Evolutionary conservation across 805 yeast species (phyloP).

Genomic region (Debaryomyces hansenii): DNA sequence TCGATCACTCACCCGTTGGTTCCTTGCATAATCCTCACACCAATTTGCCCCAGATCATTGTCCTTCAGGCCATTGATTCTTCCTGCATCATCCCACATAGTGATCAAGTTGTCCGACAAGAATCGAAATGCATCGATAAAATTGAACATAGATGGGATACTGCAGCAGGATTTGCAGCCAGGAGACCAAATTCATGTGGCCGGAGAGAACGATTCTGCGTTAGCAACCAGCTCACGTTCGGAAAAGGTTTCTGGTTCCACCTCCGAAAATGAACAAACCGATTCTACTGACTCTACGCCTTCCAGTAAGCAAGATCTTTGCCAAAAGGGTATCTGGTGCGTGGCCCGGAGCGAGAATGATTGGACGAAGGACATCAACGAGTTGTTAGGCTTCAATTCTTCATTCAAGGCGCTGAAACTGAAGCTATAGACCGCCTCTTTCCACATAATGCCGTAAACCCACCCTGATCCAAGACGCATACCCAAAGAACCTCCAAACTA

Average conservation of each 20-base stretch:
- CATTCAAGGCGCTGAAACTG: constrained; percentile 49
- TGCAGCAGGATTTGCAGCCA: constrained; percentile 61
- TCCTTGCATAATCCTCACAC: constrained; percentile 78
- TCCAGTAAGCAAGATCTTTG: not conserved
- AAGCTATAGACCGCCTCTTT: not conserved
- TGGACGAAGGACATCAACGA: constrained; percentile 93
- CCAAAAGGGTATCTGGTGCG: constrained; percentile 77
- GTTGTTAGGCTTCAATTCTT: constrained; percentile 82
- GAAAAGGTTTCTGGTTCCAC: not conserved
- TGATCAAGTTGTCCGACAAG: constrained; percentile 56
- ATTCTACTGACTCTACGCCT: not conserved
- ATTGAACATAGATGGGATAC: constrained; percentile 81
- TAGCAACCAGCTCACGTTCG: constrained; percentile 6
- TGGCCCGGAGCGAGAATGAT: constrained; percentile 78
- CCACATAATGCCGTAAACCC: not conserved
- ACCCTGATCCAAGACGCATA: not conserved
- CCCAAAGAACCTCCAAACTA: not conserved
- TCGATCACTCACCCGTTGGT: constrained; percentile 89
- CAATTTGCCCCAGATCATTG: constrained; percentile 87
- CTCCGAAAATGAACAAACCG: not conserved
- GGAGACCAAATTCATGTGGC: constrained; percentile 81
- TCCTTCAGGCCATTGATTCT: constrained; percentile 87
- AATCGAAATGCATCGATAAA: constrained; percentile 44
- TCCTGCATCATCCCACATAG: constrained; percentile 76
- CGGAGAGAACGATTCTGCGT: constrained; percentile 63